phyloP scores from a whole-genome alignment of 495 filamentous ascomycete species.

The Hypoxylon perforatum region DNA sequence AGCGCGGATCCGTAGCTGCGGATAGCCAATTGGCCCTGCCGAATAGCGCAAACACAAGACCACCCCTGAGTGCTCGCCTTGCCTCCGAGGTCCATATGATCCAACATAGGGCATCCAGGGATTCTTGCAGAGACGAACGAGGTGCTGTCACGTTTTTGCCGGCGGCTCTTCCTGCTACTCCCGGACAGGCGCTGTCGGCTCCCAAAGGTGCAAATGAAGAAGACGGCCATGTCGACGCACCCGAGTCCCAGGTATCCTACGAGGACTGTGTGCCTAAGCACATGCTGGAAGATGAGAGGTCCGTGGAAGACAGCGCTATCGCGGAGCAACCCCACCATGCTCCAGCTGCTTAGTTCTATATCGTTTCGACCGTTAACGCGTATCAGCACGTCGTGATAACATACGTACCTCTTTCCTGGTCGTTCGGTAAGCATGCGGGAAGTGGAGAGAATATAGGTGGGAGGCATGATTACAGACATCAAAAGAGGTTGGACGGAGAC shows the following conservation, averaged over 20 bases:
- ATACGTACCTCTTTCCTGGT: background rate
- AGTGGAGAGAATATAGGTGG: no score
- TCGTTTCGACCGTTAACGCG: background rate
- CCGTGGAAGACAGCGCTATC: background rate
- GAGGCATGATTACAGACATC: no score
- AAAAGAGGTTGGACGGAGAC: no score
- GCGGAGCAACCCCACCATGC: background rate
- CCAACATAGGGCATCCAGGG: slow-evolving; percentile 16
- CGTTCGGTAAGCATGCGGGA: no score
- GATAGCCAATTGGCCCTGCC: slow-evolving; percentile 15
- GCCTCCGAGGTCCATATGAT: slow-evolving; percentile 44
- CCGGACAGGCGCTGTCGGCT: slow-evolving; percentile 3
- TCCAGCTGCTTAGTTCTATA: slow-evolving; percentile 14
- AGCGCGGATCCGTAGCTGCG: slow-evolving; percentile 34
- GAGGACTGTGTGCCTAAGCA: slow-evolving; percentile 38
- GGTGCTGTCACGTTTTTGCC: background rate
- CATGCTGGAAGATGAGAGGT: slow-evolving; percentile 34
- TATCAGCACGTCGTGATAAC: background rate
- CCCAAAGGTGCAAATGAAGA: slow-evolving; percentile 10
- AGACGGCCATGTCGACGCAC: slow-evolving; percentile 2
- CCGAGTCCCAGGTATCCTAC: slow-evolving; percentile 18
- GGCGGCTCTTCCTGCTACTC: slow-evolving; percentile 5
- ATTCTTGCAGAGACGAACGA: slow-evolving; percentile 16
- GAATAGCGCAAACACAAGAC: slow-evolving; percentile 18
- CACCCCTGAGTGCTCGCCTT: slow-evolving; percentile 33